Evolutionary conservation across 225 moss, liverwort and hornwort species (phyloP), one percentile per base, ranked within the genome.

Genomic region (Rhytidiadelphus loreus): DNA sequence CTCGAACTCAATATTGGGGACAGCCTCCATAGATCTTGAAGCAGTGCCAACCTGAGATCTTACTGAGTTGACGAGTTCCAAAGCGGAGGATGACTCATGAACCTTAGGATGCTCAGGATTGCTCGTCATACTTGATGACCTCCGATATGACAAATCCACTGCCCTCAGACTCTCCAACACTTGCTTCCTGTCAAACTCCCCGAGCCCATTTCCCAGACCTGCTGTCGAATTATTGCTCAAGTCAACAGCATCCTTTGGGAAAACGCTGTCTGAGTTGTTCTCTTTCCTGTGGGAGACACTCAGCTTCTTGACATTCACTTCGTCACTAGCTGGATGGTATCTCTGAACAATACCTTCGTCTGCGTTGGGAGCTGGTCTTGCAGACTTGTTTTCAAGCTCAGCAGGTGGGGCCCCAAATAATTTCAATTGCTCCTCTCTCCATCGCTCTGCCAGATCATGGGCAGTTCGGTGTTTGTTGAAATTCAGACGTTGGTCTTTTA

Each of bases 401-500:
- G 46, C 29, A 16, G 68, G 39, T 77, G 94, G 90, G 88, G 90
- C 79, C 73, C 92, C 92, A 64, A 95, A 92, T 83, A 93, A 83
- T 85, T 94, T 97, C 70, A 85, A 68, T 88, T 98, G 94, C 80
- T 98, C 98, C 76, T 95, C 94, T 82, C 90, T 95, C 98, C 98
- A 98, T 62, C 95, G 93, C 86, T 98, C 97, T 59, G 95, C 87
- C 60, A 98, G 88, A 81, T 97, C 95, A 71, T 91, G 92, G 17
- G 91, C 89, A 81, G 94, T 92, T 43, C 97, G 96, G 85, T 89
- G 90, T 83, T 92, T 95, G 85, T 88, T 90, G 63, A 97, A 96
- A 48, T 82, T 88, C 75, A 98, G 89, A 81, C 93, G 96, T 16
- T 85, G 84, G 81, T 98, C 97, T 82, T 91, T 84, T 61, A 95